Percentiles rank a stretch among this genome's conserved stretches.
These are phyloP conservation scores for Camptophora hylomeconis DNA, from an alignment of 2,329 filamentous ascomycete genomes.

Conservation along the genomic window DNA sequence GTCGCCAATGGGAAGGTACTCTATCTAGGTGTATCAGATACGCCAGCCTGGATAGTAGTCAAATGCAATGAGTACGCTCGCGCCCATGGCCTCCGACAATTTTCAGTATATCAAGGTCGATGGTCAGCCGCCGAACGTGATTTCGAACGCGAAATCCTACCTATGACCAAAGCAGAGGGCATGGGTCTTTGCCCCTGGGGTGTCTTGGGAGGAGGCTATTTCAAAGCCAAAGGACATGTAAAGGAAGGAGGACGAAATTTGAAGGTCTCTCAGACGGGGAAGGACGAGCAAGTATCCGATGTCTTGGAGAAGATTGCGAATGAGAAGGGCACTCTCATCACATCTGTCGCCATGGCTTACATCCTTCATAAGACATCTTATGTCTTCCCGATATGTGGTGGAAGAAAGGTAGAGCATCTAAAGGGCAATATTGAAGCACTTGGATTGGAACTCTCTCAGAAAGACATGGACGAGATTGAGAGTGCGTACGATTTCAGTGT, in stretches of 20 bases:
- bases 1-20: conserved; percentile 50
- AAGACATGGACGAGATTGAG: conserved; percentile 44
- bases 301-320: conserved; percentile 10
- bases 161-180: conserved; percentile 49
- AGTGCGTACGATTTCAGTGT: conserved; percentile 37
- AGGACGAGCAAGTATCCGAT: conserved; percentile 4
- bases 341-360: conserved; percentile 33
- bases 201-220: conserved; percentile 37
- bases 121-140: conserved; percentile 52
- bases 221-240: conserved; percentile 30
- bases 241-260: conserved; percentile 16
- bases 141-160: conserved; percentile 56
- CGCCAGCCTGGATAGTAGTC: conserved; percentile 49
- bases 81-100: conserved; percentile 55
- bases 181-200: conserved; percentile 48
- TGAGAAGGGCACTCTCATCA: conserved; percentile 7
- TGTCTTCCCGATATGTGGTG: conserved; percentile 42
- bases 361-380: conserved; percentile 33
- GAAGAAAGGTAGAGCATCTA: conserved; percentile 40
- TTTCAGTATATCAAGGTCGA: conserved; percentile 54
- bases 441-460: conserved; percentile 33
- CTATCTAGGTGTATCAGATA: conserved; percentile 55
- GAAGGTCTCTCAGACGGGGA: conserved; percentile 7
- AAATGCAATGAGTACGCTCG: conserved; percentile 47
- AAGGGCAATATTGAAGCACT: conserved; percentile 44